phyloP scores from a whole-genome alignment of 306 rosid genomes.

The Cyclanthera cordifolia region DNA sequence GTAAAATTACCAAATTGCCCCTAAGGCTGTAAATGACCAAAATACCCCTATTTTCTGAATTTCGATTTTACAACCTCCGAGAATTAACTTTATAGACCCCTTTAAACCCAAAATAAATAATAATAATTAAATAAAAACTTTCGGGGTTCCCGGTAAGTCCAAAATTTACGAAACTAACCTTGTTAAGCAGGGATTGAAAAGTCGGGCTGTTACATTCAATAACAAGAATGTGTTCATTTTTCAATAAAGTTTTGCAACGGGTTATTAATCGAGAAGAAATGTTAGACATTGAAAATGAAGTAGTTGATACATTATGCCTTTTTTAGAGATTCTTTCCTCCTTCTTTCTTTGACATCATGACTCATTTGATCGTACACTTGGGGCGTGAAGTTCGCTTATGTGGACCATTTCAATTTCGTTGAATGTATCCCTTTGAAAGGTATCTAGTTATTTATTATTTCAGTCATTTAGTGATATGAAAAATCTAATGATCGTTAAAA shows the following conservation, averaged over 20 bases:
- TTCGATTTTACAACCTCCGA: too few relatives aligned
- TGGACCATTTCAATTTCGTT: too few relatives aligned
- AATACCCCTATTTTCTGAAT: too few relatives aligned
- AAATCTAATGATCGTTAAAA: neutral
- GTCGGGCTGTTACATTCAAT: too few relatives aligned
- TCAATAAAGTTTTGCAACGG: neutral
- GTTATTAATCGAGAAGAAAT: neutral
- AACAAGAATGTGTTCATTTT: neutral
- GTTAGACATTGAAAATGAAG: neutral
- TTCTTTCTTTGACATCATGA: neutral
- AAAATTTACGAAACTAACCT: too few relatives aligned
- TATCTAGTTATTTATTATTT: neutral
- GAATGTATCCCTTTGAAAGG: neutral
- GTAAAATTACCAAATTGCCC: too few relatives aligned
- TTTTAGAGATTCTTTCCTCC: neutral
- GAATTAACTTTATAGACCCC: too few relatives aligned
- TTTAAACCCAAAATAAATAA: too few relatives aligned
- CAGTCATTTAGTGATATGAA: neutral
- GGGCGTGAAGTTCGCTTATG: neutral
- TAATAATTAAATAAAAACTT: too few relatives aligned
- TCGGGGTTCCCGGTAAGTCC: too few relatives aligned
- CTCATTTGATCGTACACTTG: neutral
- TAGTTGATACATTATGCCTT: neutral
- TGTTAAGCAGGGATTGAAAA: too few relatives aligned
- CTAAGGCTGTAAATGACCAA: too few relatives aligned